A percentile compares a stretch with the other conserved stretches of the same genome.
These are phyloP conservation scores for Microbotryum lychnidis-dioicae DNA, from an alignment of 1,284 basidiomycete genomes.

Conservation along the genomic window DNA sequence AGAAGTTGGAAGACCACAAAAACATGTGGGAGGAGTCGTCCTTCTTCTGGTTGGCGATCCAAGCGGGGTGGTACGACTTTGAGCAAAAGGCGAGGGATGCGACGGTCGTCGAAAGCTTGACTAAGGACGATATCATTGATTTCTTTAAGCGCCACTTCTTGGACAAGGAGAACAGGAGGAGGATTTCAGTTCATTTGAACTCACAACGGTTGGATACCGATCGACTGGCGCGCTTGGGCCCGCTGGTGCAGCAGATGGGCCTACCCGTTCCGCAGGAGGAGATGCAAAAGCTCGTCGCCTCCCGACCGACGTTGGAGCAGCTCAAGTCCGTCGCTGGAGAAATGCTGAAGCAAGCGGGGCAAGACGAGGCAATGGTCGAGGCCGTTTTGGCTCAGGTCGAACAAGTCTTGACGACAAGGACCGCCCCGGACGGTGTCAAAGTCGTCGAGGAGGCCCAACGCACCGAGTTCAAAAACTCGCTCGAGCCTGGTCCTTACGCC, in stretches of 20 bases:
- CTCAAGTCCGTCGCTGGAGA: slow-evolving; percentile 56
- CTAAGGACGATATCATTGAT: slow-evolving; percentile 67
- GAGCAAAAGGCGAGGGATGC: slow-evolving; percentile 60
- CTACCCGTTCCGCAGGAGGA: slow-evolving; percentile 51
- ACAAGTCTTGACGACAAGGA: not conserved
- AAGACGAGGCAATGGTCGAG: slow-evolving; percentile 33
- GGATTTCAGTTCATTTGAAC: slow-evolving; percentile 65
- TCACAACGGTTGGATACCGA: slow-evolving; percentile 49
- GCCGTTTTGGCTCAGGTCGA: slow-evolving; percentile 3
- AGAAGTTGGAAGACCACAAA: slow-evolving; percentile 64
- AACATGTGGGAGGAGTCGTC: slow-evolving; percentile 57
- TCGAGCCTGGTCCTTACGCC: too few species aligned
- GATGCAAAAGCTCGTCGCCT: slow-evolving; percentile 45
- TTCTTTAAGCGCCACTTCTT: slow-evolving; percentile 49
- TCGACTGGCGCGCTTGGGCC: slow-evolving; percentile 56
- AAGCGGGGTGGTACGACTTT: slow-evolving; percentile 70
- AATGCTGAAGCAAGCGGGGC: slow-evolving; percentile 42
- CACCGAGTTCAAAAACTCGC: too few species aligned
- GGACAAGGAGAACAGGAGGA: slow-evolving; percentile 32
- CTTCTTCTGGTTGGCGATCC: slow-evolving; percentile 62
- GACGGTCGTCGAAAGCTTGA: slow-evolving; percentile 53
- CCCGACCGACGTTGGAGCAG: slow-evolving; percentile 48
- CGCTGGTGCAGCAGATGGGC: slow-evolving; percentile 54
- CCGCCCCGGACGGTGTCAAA: slow-evolving; percentile 10
- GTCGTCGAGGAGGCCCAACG: slow-evolving; percentile 9